Evolutionary conservation across 257 asterid species (phyloP).

Genomic region (Scutellaria barbata): DNA sequence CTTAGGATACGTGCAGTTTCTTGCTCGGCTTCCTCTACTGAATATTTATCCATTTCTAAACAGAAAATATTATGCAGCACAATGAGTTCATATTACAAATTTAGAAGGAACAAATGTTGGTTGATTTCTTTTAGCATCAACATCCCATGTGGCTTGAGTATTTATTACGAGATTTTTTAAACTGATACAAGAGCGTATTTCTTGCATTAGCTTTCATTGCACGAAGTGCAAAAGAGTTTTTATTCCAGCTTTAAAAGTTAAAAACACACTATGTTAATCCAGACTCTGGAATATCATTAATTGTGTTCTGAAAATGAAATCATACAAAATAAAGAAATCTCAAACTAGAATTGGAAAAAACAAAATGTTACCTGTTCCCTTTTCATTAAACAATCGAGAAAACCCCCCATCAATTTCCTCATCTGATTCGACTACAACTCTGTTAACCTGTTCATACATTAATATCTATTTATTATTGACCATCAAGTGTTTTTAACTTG

Average conservation of each 20-base stretch:
- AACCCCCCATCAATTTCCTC: slow-evolving; percentile 72
- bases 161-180: slow-evolving; percentile 14
- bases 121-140: slow-evolving; percentile 10
- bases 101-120: slow-evolving; percentile 6
- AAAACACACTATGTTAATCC: neutral
- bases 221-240: neutral
- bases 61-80: slow-evolving; percentile 13
- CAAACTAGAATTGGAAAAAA: slow-evolving; percentile 26
- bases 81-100: slow-evolving; percentile 17
- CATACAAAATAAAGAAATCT: slow-evolving; percentile 10
- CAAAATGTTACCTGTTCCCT: slow-evolving; percentile 55
- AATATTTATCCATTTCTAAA: slow-evolving; percentile 43
- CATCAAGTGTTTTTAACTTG: slow-evolving; percentile 22
- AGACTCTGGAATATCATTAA: slow-evolving; percentile 4
- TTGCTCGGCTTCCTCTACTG: slow-evolving; percentile 57
- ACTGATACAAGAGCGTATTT: slow-evolving; percentile 21
- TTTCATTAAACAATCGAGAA: slow-evolving; percentile 69
- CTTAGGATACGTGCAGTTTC: slow-evolving; percentile 73
- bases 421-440: slow-evolving; percentile 60
- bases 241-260: slow-evolving; percentile 16
- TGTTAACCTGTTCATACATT: slow-evolving; percentile 48
- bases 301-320: slow-evolving; percentile 14
- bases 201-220: slow-evolving; percentile 9
- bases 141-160: slow-evolving; percentile 5
- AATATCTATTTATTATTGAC: slow-evolving; percentile 33